phyloP scores from a whole-genome alignment of 345 rosid genomes.

The Hypericum perforatum region DNA sequence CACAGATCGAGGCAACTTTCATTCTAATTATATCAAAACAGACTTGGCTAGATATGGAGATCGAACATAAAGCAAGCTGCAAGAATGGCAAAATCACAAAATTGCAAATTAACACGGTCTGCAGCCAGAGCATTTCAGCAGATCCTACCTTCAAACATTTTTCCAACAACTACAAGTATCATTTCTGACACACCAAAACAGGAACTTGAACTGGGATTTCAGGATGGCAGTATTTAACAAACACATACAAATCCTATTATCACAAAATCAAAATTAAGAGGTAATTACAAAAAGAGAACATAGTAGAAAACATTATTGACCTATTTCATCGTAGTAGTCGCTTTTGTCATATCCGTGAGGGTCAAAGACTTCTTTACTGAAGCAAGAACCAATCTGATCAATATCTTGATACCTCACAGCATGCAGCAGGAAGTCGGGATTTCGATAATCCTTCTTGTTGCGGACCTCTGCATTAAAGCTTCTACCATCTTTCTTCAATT shows the following conservation, averaged over 20 bases:
- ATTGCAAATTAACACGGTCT: too few relatives aligned
- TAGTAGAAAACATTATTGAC: constrained; percentile 25
- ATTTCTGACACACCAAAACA: neutral
- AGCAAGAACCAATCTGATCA: constrained; percentile 89
- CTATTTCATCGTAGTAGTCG: constrained; percentile 74
- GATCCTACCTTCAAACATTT: too few relatives aligned
- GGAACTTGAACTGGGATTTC: neutral
- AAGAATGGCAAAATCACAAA: too few relatives aligned
- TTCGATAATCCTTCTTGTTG: constrained; percentile 87
- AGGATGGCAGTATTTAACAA: too few relatives aligned
- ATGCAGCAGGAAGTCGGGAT: constrained; percentile 85
- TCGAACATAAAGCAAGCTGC: too few relatives aligned
- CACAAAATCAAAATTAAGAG: neutral
- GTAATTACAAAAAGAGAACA: neutral
- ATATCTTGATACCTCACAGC: constrained; percentile 91
- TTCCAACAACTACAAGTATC: neutral
- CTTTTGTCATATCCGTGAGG: constrained; percentile 86
- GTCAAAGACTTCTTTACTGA: constrained; percentile 82
- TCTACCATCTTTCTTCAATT: constrained; percentile 70
- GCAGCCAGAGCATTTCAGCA: too few relatives aligned
- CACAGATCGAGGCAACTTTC: too few relatives aligned
- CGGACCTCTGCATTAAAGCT: constrained; percentile 95
- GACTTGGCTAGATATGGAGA: too few relatives aligned
- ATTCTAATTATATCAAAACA: too few relatives aligned
- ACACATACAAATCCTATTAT: too few relatives aligned